Evolutionary conservation across 2,329 filamentous ascomycete species (phyloP), one percentile per base, ranked within the genome.

Genomic region (Aspergillus thermomutatus): DNA sequence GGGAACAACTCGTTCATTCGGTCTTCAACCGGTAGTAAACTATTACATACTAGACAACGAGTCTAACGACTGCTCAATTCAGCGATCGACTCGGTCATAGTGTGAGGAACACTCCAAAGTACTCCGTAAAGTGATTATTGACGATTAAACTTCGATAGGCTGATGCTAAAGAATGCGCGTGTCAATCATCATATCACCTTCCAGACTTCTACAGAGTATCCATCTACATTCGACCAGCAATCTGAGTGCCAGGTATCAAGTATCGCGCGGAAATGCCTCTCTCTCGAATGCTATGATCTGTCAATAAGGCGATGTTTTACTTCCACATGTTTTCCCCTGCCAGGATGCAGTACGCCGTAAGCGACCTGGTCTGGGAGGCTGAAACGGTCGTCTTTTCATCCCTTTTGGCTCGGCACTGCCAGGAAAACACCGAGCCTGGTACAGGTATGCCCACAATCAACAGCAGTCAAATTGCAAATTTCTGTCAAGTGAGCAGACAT

Each of bases 321-420:
- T 11, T 31, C 28, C 31, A 37, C 31, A 37, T 37, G 14, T 37
- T 34, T 37, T 37, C 14, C 31, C 31, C 14, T 37, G 14, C 14
- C 31, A 37, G 31, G 31, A 17, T 17, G 31, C 14, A 17, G 25
- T 26, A 26, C 2, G 3, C 31, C 14, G 5, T 37, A 37, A 37
- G 31, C 31, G 31, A 37, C 5, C 31, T 6, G 31, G 31, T 11
- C 11, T 31, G 28, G 28, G 14, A 53, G 53, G 55, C 50, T 53
- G 51, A 59, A 57, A 55, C 58, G 50, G 37, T 54, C 45, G 46
- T 63, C 60, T 7, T 37, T 55, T 25, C 49, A 55, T 52, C 55
- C 52, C 57, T 57, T 50, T 21, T 21, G 60, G 60, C 65, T 62
- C n/a, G n/a, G n/a, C n/a, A n/a, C n/a, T n/a, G n/a, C n/a, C n/a